These are phyloP conservation scores for Trichosanthes cucumerina DNA, from an alignment of 306 rosid genomes.

Conservation along the genomic window DNA sequence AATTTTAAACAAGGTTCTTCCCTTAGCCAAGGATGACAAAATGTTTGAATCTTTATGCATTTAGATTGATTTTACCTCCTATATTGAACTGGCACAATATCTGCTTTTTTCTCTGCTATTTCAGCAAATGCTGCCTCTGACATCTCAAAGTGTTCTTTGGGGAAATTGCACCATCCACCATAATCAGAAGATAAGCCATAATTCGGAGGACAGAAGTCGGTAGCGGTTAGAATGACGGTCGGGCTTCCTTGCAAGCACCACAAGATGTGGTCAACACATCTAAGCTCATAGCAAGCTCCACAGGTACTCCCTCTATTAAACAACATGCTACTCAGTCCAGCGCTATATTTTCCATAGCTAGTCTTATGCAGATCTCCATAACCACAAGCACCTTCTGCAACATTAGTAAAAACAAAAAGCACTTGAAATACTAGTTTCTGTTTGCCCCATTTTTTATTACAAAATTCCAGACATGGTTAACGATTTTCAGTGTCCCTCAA, in stretches of 20 bases:
- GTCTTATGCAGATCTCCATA: constrained; percentile 85
- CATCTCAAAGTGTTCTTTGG: constrained; percentile 88
- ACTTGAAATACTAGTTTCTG: not conserved
- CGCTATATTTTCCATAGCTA: constrained; percentile 68
- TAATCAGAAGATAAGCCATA: constrained; percentile 74
- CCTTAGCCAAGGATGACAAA: constrained; percentile 4
- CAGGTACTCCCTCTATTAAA: constrained; percentile 79
- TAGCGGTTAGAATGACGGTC: constrained; percentile 66
- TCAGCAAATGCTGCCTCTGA: constrained; percentile 70
- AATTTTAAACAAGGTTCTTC: constrained; percentile 1
- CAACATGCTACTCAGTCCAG: constrained; percentile 77
- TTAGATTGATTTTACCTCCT: constrained; percentile 47
- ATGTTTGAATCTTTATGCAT: not conserved
- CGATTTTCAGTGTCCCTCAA: not conserved
- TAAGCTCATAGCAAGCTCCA: constrained; percentile 88
- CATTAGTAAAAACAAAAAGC: not conserved
- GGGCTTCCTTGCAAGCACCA: constrained; percentile 96
- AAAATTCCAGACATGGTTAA: not conserved
- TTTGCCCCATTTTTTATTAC: not conserved
- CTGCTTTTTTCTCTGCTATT: constrained; percentile 73
- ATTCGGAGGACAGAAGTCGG: constrained; percentile 96
- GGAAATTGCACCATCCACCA: constrained; percentile 99
- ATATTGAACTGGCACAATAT: constrained; percentile 83
- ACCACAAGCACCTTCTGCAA: constrained; percentile 98
- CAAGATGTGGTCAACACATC: constrained; percentile 90